Percentiles rank a stretch among this genome's conserved stretches.
Conservation (phyloP, 164 flowering plant species). For the Vitis vinifera region DNA sequence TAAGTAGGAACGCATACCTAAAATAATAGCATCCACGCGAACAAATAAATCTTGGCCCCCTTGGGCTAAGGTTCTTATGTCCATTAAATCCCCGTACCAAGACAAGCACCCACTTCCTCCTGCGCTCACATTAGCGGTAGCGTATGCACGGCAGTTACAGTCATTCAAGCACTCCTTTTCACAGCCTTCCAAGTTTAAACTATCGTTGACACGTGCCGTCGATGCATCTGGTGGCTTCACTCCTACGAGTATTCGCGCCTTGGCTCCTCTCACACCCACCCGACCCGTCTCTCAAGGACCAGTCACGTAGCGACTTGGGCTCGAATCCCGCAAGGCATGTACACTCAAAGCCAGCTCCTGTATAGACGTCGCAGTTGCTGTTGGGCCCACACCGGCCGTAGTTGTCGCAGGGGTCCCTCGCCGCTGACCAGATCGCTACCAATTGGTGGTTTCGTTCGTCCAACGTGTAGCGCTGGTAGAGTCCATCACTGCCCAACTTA, state of each 20-base stretch:
- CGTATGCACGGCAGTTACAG: slow-evolving; percentile 46
- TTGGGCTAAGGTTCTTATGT: slow-evolving; percentile 11
- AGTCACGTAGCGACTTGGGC: slow-evolving; percentile 28
- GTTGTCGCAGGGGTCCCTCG: slow-evolving; percentile 28
- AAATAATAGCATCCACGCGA: slow-evolving; percentile 28
- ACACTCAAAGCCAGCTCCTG: slow-evolving; percentile 14
- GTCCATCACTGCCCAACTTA: slow-evolving; percentile 15
- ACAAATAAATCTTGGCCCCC: slow-evolving; percentile 31
- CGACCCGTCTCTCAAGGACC: slow-evolving; percentile 37
- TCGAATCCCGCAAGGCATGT: slow-evolving; percentile 38
- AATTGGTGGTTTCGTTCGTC: slow-evolving; percentile 6
- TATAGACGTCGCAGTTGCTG: slow-evolving; percentile 16
- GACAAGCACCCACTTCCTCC: slow-evolving; percentile 35
- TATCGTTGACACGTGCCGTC: slow-evolving; percentile 10
- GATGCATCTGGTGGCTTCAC: slow-evolving; percentile 37
- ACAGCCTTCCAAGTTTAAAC: slow-evolving; percentile 29
- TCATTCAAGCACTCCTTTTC: slow-evolving; percentile 30
- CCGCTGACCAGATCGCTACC: slow-evolving; percentile 18
- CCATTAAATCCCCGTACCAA: slow-evolving; percentile 27
- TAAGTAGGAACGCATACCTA: slow-evolving; percentile 20
- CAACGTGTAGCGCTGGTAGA: slow-evolving; percentile 18
- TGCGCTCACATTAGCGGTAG: slow-evolving; percentile 13
- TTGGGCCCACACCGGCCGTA: slow-evolving; percentile 31
- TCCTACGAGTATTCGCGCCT: slow-evolving; percentile 20
- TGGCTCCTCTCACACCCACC: slow-evolving; percentile 42